phyloP scores from a whole-genome alignment of 352 stramenopile genomes.

The Phytophthora uliginosa region DNA sequence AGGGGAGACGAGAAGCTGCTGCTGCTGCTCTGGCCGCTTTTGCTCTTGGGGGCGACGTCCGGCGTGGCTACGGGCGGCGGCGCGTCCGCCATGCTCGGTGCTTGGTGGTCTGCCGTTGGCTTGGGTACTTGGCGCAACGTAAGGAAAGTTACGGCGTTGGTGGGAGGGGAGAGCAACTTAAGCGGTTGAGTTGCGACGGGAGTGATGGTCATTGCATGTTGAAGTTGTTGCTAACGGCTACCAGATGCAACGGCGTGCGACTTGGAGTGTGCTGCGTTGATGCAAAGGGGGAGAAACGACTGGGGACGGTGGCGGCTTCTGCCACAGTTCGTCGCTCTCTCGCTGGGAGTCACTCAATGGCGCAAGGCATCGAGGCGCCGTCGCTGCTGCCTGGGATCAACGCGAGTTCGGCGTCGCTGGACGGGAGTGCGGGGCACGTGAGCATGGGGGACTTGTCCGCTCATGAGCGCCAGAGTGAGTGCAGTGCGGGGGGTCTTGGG shows the following conservation, averaged over 20 bases:
- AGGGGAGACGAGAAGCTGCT: constrained; percentile 77
- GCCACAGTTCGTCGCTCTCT: not conserved
- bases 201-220: constrained; percentile 23
- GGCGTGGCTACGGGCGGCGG: not conserved
- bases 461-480: constrained; percentile 34
- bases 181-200: not conserved
- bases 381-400: not conserved
- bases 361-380: not conserved
- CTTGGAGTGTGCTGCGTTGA: not conserved
- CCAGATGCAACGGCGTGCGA: not conserved
- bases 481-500: not conserved
- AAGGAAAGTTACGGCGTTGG: not conserved
- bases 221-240: constrained; percentile 28
- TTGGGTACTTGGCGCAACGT: constrained; percentile 9
- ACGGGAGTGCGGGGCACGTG: constrained; percentile 7
- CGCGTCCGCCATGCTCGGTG: constrained; percentile 6
- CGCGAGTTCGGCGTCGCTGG: not conserved
- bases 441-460: constrained; percentile 6
- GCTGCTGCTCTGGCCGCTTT: constrained; percentile 60
- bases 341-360: not conserved
- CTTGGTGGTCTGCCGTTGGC: not conserved
- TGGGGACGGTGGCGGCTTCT: not conserved
- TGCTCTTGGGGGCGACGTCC: constrained; percentile 9
- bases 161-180: not conserved
- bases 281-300: not conserved